These are phyloP conservation scores for Podospora pseudocomata DNA, from an alignment of 495 filamentous ascomycete species.

Conservation along the genomic window DNA sequence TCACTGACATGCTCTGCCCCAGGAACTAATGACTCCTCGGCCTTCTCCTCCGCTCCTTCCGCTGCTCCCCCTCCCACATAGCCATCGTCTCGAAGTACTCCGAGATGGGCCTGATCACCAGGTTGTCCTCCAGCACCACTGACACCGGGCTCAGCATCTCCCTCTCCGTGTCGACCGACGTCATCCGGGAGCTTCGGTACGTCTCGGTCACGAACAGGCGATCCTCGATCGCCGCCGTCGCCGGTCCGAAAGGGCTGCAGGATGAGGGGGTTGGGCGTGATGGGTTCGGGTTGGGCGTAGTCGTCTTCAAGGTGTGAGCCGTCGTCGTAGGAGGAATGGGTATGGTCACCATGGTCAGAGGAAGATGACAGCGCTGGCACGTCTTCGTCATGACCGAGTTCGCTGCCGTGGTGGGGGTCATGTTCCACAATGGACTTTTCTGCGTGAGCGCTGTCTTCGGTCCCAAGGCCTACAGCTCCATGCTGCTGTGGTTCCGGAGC, in stretches of 20 bases:
- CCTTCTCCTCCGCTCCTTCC: neutral
- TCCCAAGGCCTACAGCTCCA: neutral
- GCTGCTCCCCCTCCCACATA: neutral
- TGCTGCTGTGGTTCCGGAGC: neutral
- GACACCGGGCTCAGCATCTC: slow-evolving; percentile 6
- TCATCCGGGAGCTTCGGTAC: slow-evolving; percentile 5
- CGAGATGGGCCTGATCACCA: slow-evolving; percentile 1
- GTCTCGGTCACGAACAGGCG: slow-evolving; percentile 6
- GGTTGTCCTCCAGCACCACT: slow-evolving; percentile 1
- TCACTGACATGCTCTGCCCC: neutral
- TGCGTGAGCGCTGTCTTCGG: neutral
- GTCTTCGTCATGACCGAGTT: neutral
- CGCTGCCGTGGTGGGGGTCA: neutral
- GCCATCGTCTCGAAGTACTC: slow-evolving; percentile 1
- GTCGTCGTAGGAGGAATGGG: neutral
- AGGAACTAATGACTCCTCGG: neutral
- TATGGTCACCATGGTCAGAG: neutral
- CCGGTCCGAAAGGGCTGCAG: slow-evolving; percentile 8
- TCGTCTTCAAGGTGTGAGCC: neutral
- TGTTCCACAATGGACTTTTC: neutral
- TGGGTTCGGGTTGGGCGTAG: neutral
- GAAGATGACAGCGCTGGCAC: neutral
- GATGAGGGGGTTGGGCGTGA: neutral
- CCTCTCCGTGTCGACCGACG: neutral
- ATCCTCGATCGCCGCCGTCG: neutral